Conservation (phyloP, 1,284 basidiomycete species). For the Quambalaria eucalypti region DNA sequence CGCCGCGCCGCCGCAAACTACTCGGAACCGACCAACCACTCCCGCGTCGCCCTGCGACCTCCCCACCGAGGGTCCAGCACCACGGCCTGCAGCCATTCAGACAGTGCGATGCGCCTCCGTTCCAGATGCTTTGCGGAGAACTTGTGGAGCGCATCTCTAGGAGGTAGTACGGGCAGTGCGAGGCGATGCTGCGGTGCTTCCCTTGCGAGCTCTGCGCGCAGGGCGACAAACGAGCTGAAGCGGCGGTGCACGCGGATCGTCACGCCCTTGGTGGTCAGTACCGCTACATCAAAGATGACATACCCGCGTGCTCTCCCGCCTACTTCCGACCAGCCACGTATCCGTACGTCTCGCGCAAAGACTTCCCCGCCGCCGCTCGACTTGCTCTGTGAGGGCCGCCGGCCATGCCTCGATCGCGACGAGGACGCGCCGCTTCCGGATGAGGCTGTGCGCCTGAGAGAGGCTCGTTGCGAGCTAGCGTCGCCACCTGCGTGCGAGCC, state of each 20-base stretch:
- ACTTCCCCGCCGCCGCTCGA: neutral
- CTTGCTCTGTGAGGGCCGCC: neutral
- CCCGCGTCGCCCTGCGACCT: neutral
- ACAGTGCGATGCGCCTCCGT: neutral
- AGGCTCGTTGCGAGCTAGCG: neutral
- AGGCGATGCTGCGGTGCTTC: neutral
- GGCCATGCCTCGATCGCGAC: neutral
- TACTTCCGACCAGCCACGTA: neutral
- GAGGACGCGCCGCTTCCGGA: neutral
- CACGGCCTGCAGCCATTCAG: neutral
- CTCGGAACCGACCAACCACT: conserved; percentile 1
- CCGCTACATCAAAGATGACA: neutral
- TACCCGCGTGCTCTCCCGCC: neutral
- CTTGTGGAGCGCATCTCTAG: neutral
- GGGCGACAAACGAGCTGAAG: neutral
- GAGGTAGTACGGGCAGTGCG: neutral
- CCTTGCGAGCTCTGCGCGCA: neutral
- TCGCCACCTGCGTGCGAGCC: neutral
- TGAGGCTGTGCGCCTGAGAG: neutral
- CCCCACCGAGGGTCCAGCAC: neutral
- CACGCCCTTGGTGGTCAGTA: neutral
- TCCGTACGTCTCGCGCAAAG: neutral
- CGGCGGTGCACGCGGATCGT: neutral
- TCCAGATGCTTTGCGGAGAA: conserved; percentile 1
- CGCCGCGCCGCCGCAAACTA: no score